These are phyloP conservation scores for Halteria grandinella DNA, from an alignment of 73 alveolate species.

Conservation along the genomic window DNA sequence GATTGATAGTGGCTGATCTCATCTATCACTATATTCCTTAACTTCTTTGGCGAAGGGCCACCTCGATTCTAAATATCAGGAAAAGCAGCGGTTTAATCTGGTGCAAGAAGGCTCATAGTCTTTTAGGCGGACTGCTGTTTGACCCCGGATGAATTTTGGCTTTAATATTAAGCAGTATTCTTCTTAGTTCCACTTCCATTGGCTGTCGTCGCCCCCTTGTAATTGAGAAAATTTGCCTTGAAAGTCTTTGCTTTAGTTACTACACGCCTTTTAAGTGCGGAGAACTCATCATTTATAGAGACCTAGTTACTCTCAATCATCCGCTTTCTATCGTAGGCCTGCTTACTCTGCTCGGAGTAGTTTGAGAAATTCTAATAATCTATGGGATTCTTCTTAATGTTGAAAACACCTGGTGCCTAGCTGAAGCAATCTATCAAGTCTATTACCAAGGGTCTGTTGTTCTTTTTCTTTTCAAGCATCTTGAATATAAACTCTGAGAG, in stretches of 20 bases:
- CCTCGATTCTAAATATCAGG: too few relatives aligned
- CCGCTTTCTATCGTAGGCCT: slow-evolving; percentile 33
- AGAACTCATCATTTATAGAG: slow-evolving; percentile 30
- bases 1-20: too few relatives aligned
- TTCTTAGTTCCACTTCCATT: too few relatives aligned
- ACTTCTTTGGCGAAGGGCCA: too few relatives aligned
- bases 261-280: slow-evolving; percentile 35
- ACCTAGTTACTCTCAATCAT: slow-evolving; percentile 35
- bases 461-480: slow-evolving; percentile 56
- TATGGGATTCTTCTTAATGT: background rate
- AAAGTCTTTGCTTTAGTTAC: slow-evolving; percentile 38
- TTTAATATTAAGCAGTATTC: too few relatives aligned
- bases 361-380: slow-evolving; percentile 4
- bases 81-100: too few relatives aligned
- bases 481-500: slow-evolving; percentile 47
- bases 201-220: too few relatives aligned
- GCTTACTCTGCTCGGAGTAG: slow-evolving; percentile 18
- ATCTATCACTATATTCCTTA: too few relatives aligned
- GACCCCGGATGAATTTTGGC: too few relatives aligned
- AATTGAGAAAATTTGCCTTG: slow-evolving; percentile 34
- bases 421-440: slow-evolving; percentile 45
- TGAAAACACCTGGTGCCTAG: background rate
- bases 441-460: slow-evolving; percentile 46
- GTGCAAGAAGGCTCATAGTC: too few relatives aligned
- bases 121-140: too few relatives aligned